Evolutionary conservation across 2,329 filamentous ascomycete genomes (phyloP), one percentile per base, ranked within the genome.

Genomic region (Penicillium sp.): DNA sequence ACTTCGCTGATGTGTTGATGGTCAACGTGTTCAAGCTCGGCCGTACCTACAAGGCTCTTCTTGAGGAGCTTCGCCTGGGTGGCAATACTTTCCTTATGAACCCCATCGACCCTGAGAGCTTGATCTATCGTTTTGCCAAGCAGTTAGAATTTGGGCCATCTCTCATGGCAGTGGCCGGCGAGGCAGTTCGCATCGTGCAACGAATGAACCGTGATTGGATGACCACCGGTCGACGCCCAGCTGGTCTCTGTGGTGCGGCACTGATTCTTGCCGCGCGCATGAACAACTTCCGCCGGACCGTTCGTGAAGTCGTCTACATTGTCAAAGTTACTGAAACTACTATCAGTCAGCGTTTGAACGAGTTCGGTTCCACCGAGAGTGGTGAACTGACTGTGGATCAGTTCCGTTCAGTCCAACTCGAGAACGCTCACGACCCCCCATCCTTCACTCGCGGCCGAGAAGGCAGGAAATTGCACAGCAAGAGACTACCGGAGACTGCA

Each of bases 181-280:
- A 96, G 63, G 93, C 93, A 6, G 84, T 91, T 48, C 84, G 87
- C 46, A 86, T 99, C 44, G 84, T 95, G 48, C 85, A 87, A 68
- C 86, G 93, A 54, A 97, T 99, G 93, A 91, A 89, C 57, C 80
- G 89, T 46, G 93, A 99, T 72, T 97, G 93, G 91, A 97, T 99
- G 82, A 86, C 91, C 39, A 89, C 91, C 66, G 93, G 93, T 61
- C 87, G 93, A 63, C 86, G 93, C 34, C 93, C 93, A 13, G 92
- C 92, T 6, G 93, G 93, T 58, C 86, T 97, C 46, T 96, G 91
- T 68, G 93, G 93, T 54, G 93, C 93, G 11, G 95, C 91, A 58
- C 80, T 99, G 40, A 88, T 99, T 53, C 86, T 99, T 68, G 93
- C 93, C 6, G 92, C 93, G 8, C 87, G 93, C 44, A 97, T 97